Conservation (phyloP, 164 flowering plant genomes). For the Saururus chinensis region DNA sequence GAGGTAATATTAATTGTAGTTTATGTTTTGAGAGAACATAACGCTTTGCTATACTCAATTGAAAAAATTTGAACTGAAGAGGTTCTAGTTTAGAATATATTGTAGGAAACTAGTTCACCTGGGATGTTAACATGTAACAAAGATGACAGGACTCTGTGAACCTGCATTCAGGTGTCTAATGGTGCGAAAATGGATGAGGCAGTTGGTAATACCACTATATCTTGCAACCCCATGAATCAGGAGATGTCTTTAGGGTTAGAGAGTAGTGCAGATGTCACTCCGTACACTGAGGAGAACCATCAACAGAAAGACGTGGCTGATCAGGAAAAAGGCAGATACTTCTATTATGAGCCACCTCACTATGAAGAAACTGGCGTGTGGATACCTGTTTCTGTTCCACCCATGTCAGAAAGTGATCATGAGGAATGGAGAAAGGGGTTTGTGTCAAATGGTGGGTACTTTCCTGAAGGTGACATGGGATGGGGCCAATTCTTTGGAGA, state of each 20-base stretch:
- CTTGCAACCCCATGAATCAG: neutral
- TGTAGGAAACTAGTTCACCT: too few relatives aligned
- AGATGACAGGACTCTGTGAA: neutral
- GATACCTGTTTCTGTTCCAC: conserved; percentile 98
- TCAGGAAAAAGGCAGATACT: conserved; percentile 46
- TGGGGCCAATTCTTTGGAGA: conserved; percentile 56
- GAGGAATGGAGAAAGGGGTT: conserved; percentile 57
- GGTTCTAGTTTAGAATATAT: too few relatives aligned
- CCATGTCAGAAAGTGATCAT: conserved; percentile 67
- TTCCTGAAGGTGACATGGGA: conserved; percentile 81
- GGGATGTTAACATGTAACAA: too few relatives aligned
- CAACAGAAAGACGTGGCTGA: neutral
- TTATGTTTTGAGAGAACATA: too few relatives aligned
- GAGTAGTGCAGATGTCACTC: neutral
- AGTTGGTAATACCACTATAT: neutral
- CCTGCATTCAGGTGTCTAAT: conserved; percentile 4
- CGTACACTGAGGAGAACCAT: neutral
- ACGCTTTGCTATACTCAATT: too few relatives aligned
- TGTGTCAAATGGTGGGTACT: conserved; percentile 54
- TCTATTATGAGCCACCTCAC: conserved; percentile 68
- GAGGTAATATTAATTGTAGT: too few relatives aligned
- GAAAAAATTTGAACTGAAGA: too few relatives aligned
- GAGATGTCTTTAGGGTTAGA: neutral
- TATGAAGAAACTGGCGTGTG: conserved; percentile 85
- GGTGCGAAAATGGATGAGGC: neutral